These are phyloP conservation scores for Periconia sp. DNA, from an alignment of 2,329 filamentous ascomycete genomes.

Conservation along the genomic window DNA sequence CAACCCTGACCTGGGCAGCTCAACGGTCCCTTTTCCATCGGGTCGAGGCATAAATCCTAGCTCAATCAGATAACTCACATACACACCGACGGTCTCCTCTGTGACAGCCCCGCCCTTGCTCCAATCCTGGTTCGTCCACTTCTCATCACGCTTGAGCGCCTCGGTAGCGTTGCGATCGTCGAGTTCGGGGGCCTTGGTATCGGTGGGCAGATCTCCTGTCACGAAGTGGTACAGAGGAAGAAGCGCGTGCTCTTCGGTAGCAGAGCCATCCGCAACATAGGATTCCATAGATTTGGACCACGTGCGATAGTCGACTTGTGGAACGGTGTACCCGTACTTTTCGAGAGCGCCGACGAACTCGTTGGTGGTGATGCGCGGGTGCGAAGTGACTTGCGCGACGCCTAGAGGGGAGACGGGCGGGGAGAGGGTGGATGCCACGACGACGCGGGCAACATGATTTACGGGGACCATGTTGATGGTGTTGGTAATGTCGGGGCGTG, in stretches of 20 bases:
- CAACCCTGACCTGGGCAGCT: conserved; percentile 27
- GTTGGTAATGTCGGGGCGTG: conserved; percentile 77
- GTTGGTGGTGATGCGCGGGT: conserved; percentile 76
- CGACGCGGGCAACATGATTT: conserved; percentile 77
- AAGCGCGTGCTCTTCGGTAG: conserved; percentile 70
- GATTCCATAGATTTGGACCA: conserved; percentile 70
- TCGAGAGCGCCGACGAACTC: conserved; percentile 72
- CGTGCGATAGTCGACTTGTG: conserved; percentile 65
- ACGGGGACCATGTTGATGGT: conserved; percentile 90
- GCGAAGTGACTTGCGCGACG: conserved; percentile 77
- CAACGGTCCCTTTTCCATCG: conserved; percentile 29
- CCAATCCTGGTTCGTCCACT: conserved; percentile 61
- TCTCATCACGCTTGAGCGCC: conserved; percentile 64
- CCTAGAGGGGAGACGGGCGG: conserved; percentile 57
- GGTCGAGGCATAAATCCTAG: conserved; percentile 61
- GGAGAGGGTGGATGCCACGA: conserved; percentile 72
- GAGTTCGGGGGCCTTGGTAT: conserved; percentile 72
- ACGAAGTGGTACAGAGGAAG: conserved; percentile 73
- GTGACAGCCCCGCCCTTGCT: conserved; percentile 60
- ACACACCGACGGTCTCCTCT: conserved; percentile 63
- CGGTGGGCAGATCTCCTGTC: conserved; percentile 67
- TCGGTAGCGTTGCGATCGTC: conserved; percentile 70
- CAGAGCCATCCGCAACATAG: conserved; percentile 61
- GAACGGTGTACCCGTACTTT: conserved; percentile 71
- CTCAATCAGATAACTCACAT: conserved; percentile 64